Base-by-base conservation (phyloP, 768 basidiomycete genomes). In the Serendipita sp. region DNA sequence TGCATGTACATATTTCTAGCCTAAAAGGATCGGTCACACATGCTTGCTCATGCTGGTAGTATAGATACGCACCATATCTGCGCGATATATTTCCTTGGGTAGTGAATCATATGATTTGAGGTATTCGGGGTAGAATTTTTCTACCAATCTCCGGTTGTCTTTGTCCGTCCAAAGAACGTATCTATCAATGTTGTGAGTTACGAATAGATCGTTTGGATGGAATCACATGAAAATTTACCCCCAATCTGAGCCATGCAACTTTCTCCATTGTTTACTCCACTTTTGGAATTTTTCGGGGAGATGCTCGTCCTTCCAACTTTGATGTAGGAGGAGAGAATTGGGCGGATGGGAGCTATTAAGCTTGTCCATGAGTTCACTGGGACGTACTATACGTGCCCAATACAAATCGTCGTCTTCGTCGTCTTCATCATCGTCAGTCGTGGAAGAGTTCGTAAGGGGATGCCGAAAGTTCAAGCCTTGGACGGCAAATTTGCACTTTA, bases 121-220 rank as follows among this genome's bases (percentile, higher is more conserved):
- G 18, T 33, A 60, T 10, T 60, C 36, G 16, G 55, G 55, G 27
- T 60, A 60, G 36, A 27, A 60, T 29, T 60, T 16, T 60, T 60
- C 29, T 2, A 60, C 55, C 23, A 60, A 29, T 34, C 34, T 31
- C 27, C 27, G 55, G 27, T 60, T 60, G 18, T 60, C 55, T n/a
- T 31, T 37, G 55, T 60, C 55, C 36, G 55, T 60, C 55, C 55
- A 60, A n/a, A 60, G 55, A 31, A 60, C 55, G 27, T 60, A 60
- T 8, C 55, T 60, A 3, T 31, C 29, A 10, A 33, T 2, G 55
- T 31, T 4, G 8, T 40, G 40, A 40, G 40, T 40, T 5, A 27
- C 55, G 31, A 2, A 11, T 50, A 13, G 48, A 5, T 50, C 48
- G 8, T 10, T 60, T 60, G 18, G 48, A 5, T 52, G 5, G 27